Evolutionary conservation across 169 alveolate genomes (phyloP), one percentile per base, ranked within the genome.

Genomic region (Cryptosporidium felis): DNA sequence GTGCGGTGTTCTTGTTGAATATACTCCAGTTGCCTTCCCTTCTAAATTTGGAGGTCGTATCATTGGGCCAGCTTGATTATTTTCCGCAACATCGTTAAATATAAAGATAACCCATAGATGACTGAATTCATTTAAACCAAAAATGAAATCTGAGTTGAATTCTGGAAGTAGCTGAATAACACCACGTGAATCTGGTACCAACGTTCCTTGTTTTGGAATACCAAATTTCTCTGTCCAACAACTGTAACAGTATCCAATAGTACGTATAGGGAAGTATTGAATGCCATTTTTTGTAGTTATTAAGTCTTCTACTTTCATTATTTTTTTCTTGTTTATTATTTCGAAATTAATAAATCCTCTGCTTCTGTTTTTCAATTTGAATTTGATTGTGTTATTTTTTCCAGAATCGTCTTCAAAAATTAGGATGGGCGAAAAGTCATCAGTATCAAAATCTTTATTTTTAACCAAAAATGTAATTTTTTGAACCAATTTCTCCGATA

Each of bases 1-100:
- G 62, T 93, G 95, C 2, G 96, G 96, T 2, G 94, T 66, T n/a
- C 95, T 61, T 2, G 96, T 94, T 0, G 96, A 95, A 81, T 91
- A 92, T 5, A 92, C 91, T n/a, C 96, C 96, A 47, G 85, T 80
- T 58, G 47, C 30, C 36, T 47, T 46, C 12, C 58, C 62, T 46
- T 46, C 9, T 23, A 44, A 51, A 89, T 90, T 60, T 63, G 85
- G 62, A 45, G 61, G 47, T 2, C 61, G 23, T 14, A 49, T 5
- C 14, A 18, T 46, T 65, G 62, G 10, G 30, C 28, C 30, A 26
- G 30, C 23, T 12, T 38, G 5, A 44, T 14, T 42, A 21, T 45
- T 10, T 44, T 65, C 61, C 1, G 66, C 18, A 16, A 89, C 91
- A 2, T 81, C 80, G 63, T 92, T 94, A 53, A 91, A 91, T 21